Conservation (phyloP, 2,329 filamentous ascomycete species). For the Curvularia hawaiiensis region DNA sequence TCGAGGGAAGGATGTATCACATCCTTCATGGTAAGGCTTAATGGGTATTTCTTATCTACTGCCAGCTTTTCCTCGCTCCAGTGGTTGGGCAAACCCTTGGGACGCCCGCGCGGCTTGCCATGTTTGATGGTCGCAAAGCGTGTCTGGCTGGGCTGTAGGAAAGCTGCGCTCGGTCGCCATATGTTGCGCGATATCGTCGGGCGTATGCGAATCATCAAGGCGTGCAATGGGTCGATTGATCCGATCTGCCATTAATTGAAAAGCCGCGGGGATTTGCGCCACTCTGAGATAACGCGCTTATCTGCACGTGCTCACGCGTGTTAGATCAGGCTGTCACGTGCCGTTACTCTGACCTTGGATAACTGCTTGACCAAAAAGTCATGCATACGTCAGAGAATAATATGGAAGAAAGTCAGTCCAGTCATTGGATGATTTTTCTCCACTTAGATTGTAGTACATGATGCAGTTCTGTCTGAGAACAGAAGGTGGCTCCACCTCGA, state of each 20-base stretch:
- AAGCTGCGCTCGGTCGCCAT: slow-evolving; percentile 5
- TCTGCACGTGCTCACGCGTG: slow-evolving; percentile 17
- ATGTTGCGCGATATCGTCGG: slow-evolving; percentile 14
- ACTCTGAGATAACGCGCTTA: slow-evolving; percentile 11
- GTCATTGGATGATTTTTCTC: not conserved
- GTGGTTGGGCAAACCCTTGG: slow-evolving; percentile 1
- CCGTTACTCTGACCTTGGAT: not conserved
- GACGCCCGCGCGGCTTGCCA: slow-evolving; percentile 4
- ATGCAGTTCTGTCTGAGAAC: slow-evolving; percentile 4
- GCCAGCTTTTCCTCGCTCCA: slow-evolving; percentile 24
- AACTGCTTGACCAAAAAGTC: not conserved
- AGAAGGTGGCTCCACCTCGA: slow-evolving; percentile 9
- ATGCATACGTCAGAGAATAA: not conserved
- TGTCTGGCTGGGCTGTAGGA: slow-evolving; percentile 5
- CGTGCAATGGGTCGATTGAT: slow-evolving; percentile 7
- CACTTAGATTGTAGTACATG: not conserved
- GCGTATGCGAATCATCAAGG: slow-evolving; percentile 28
- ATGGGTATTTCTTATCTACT: slow-evolving; percentile 21
- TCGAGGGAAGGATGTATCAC: slow-evolving; percentile 17
- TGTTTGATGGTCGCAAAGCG: slow-evolving; percentile 9
- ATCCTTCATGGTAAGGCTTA: slow-evolving; percentile 17
- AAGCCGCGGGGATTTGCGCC: slow-evolving; percentile 13
- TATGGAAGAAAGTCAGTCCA: not conserved
- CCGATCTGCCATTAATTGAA: not conserved
- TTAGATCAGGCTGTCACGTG: not conserved